Conservation (phyloP, 352 stramenopile species). For the Phytopythium chamaehyphon region DNA sequence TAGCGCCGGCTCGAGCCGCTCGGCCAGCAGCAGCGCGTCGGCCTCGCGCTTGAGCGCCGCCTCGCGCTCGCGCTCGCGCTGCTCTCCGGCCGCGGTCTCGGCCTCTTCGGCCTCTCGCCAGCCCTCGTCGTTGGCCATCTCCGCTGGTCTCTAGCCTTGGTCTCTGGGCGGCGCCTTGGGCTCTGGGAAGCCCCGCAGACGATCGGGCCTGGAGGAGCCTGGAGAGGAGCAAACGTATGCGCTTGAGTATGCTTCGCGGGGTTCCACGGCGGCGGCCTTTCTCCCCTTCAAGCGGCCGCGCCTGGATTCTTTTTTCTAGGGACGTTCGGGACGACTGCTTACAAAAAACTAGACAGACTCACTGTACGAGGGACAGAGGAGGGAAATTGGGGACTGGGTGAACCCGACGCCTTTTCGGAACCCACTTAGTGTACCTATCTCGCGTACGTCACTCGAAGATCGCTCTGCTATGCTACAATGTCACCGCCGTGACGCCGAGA, state of each 20-base stretch:
- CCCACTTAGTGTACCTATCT: not conserved
- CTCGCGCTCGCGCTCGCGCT: slow-evolving; percentile 31
- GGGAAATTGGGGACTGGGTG: not conserved
- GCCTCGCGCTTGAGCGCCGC: slow-evolving; percentile 59
- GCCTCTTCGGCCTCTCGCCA: slow-evolving; percentile 13
- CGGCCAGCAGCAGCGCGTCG: slow-evolving; percentile 52
- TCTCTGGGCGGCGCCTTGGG: not conserved
- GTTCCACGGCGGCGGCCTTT: not conserved
- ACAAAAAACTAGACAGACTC: not conserved
- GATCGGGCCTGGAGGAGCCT: no score
- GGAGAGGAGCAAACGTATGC: no score
- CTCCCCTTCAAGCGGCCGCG: not conserved
- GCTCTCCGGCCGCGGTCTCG: slow-evolving; percentile 42
- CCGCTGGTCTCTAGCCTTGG: no score
- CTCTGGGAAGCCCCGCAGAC: no score
- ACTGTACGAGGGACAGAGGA: not conserved
- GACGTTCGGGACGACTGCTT: slow-evolving; percentile 1
- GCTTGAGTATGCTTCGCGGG: no score
- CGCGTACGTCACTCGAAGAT: no score
- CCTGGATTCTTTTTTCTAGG: not conserved
- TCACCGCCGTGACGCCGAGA: no score
- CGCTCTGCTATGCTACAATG: no score
- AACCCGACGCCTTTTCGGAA: not conserved
- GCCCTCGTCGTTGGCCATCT: slow-evolving; percentile 24
- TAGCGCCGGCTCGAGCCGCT: slow-evolving; percentile 50